Base-by-base conservation (phyloP, 2,329 filamentous ascomycete species). In the Fusarium metavorans region DNA sequence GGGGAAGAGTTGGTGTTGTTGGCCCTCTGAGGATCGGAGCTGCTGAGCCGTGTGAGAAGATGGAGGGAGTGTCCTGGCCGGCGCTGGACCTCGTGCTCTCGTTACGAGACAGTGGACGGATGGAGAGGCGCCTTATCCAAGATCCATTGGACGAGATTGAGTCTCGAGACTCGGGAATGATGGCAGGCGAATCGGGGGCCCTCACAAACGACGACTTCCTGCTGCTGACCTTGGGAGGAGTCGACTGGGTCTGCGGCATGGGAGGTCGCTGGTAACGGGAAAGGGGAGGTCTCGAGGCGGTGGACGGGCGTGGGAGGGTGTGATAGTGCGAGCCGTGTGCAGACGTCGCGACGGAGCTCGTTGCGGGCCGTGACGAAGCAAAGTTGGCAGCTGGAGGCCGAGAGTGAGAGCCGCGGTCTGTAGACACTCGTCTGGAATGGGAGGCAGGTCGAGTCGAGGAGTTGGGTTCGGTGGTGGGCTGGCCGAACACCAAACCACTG, bases 121-220 rank as follows among this genome's bases (percentile, higher is more conserved):
- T 85, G 27, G 93, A 94, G 43, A 95, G 84, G 59, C 92, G 90
- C 76, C 90, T 90, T 73, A 95, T 90, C 93, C 93, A 95, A 32
- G 92, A 94, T 64, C 89, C 86, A 78, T 86, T 88, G 37, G 90
- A 92, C 18, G 90, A 92, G 37, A 87, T 77, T 5, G 91, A 92
- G 77, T 91, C 88, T 73, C 89, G 85, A 43, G 83, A 80, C 73
- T 91, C 88, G 14, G 81, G 82, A 25, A 82, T 81, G 23, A 82
- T 78, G 30, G 82, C 79, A 34, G 80, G 73, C 54, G 79, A 76
- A 50, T 88, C 86, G 43, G 78, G 77, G 37, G 81, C 81, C 65
- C 82, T 84, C 59, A 84, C 82, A 48, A 86, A 80, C 1, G 87
- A 87, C 27, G 84, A 85, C 60, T 87, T 85, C 68, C 85, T 83